phyloP scores from a whole-genome alignment of 805 yeast species.

The Schwanniomyces pseudopolymorphus region DNA sequence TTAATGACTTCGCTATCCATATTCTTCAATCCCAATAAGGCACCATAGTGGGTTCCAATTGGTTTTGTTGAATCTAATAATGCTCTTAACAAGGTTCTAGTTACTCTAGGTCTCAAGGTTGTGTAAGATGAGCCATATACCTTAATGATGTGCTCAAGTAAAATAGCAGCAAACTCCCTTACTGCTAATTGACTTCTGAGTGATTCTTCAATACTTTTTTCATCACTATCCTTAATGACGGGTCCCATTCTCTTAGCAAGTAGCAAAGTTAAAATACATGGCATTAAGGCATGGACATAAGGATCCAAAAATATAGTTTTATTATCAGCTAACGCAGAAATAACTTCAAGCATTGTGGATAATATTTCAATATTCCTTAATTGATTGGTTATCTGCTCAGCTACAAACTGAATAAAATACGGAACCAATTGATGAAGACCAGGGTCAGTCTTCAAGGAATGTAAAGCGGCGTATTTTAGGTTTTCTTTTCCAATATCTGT shows the following conservation, averaged over 20 bases:
- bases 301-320: slow-evolving; percentile 89
- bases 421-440: slow-evolving; percentile 97
- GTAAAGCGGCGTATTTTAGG: slow-evolving; percentile 76
- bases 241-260: slow-evolving; percentile 87
- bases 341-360: slow-evolving; percentile 83
- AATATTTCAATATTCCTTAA: slow-evolving; percentile 68
- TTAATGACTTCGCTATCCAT: slow-evolving; percentile 87
- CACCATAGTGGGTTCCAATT: slow-evolving; percentile 88
- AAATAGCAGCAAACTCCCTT: slow-evolving; percentile 84
- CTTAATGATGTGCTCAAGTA: slow-evolving; percentile 73
- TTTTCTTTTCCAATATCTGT: slow-evolving; percentile 55
- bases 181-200: slow-evolving; percentile 53
- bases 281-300: slow-evolving; percentile 93
- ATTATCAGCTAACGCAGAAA: slow-evolving; percentile 80
- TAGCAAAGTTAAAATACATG: slow-evolving; percentile 87
- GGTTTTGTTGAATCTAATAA: slow-evolving; percentile 83
- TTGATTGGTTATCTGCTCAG: slow-evolving; percentile 91
- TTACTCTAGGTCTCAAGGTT: slow-evolving; percentile 87
- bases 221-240: slow-evolving; percentile 36
- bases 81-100: slow-evolving; percentile 88
- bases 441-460: slow-evolving; percentile 84
- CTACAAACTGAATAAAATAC: slow-evolving; percentile 91
- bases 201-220: slow-evolving; percentile 24
- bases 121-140: slow-evolving; percentile 84
- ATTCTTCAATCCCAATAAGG: slow-evolving; percentile 78